Conservation (phyloP, 1,284 basidiomycete genomes). For the Coniferiporia weirii region DNA sequence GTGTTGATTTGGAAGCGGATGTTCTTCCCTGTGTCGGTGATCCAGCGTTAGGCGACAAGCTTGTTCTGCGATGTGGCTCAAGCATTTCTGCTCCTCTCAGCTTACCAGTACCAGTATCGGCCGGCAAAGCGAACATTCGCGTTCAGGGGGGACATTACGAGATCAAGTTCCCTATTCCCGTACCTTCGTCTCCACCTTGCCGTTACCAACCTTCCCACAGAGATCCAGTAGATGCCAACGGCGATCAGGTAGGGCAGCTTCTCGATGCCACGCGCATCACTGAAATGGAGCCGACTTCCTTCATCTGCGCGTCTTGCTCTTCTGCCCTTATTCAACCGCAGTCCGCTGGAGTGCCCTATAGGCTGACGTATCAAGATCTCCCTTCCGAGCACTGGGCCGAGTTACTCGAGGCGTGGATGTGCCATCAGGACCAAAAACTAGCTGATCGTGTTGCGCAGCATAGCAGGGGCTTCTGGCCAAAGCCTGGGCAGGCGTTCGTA, state of each 20-base stretch:
- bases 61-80: slow-evolving; percentile 57
- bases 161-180: slow-evolving; percentile 50
- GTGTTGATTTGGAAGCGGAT: slow-evolving; percentile 24
- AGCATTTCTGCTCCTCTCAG: slow-evolving; percentile 52
- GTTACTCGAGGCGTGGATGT: slow-evolving; percentile 97
- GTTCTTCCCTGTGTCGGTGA: slow-evolving; percentile 25
- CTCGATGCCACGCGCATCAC: slow-evolving; percentile 67
- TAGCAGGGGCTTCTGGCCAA: slow-evolving; percentile 77
- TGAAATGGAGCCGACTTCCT: slow-evolving; percentile 48
- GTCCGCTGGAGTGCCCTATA: slow-evolving; percentile 26
- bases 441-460: slow-evolving; percentile 64
- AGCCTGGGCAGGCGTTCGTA: slow-evolving; percentile 64
- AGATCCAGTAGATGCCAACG: slow-evolving; percentile 15
- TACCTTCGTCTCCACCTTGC: slow-evolving; percentile 19
- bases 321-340: slow-evolving; percentile 56
- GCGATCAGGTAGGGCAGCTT: slow-evolving; percentile 38
- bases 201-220: slow-evolving; percentile 5
- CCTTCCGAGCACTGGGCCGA: slow-evolving; percentile 97
- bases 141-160: slow-evolving; percentile 59
- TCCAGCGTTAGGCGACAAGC: slow-evolving; percentile 42
- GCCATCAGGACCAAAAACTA: slow-evolving; percentile 84
- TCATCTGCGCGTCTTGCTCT: slow-evolving; percentile 71
- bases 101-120: slow-evolving; percentile 58
- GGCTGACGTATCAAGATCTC: slow-evolving; percentile 68
- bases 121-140: slow-evolving; percentile 58